Conservation (phyloP, 1,284 basidiomycete genomes). For the Apiotrichum gracile region DNA sequence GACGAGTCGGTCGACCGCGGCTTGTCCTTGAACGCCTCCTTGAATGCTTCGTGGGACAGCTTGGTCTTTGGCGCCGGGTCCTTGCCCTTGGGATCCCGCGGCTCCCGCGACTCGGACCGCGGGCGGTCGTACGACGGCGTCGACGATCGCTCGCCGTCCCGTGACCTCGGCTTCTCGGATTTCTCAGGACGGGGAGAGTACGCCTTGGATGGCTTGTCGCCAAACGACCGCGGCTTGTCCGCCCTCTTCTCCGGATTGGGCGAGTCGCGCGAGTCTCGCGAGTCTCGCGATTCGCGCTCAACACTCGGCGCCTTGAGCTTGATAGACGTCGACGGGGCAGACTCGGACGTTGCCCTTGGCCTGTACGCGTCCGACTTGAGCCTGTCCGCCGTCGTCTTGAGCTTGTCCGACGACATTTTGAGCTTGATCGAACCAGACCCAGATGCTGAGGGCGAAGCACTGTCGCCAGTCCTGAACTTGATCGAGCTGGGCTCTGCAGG, state of each 20-base stretch:
- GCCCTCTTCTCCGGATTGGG: not conserved
- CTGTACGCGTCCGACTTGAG: too few relatives aligned
- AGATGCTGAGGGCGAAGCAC: too few relatives aligned
- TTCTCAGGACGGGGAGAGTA: too few relatives aligned
- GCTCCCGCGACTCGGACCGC: not conserved
- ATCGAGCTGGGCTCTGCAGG: not conserved
- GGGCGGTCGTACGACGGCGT: not conserved
- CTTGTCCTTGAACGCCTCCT: not conserved
- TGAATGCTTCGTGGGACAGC: not conserved
- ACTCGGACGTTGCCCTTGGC: too few relatives aligned
- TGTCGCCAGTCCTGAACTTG: not conserved
- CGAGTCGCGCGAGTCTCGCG: not conserved
- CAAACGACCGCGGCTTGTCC: not conserved
- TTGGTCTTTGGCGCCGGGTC: conserved; percentile 6
- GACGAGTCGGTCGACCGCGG: not conserved
- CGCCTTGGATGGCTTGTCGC: too few relatives aligned
- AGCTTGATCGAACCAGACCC: too few relatives aligned
- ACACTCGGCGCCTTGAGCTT: not conserved
- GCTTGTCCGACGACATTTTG: too few relatives aligned
- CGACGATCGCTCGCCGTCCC: not conserved
- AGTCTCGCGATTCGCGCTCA: too few relatives aligned
- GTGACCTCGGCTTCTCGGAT: not conserved
- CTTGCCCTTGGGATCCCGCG: not conserved
- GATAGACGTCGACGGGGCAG: not conserved
- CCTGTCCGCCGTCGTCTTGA: too few relatives aligned